A percentile compares a stretch with the other conserved stretches of the same genome.
phyloP scores from a whole-genome alignment of 257 asterid genomes.

The Solanum bulbocastanum region DNA sequence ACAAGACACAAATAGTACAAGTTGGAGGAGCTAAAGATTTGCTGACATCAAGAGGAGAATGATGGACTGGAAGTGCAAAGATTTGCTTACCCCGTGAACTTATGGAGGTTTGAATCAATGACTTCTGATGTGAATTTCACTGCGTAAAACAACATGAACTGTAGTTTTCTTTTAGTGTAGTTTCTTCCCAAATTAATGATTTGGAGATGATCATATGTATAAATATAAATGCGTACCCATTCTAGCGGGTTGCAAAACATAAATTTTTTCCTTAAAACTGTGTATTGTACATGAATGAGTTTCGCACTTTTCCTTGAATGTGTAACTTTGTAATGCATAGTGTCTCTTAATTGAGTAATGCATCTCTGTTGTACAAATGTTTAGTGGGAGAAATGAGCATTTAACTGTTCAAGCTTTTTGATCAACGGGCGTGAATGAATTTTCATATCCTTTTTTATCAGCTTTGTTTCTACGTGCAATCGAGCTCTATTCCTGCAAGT shows the following conservation, averaged over 20 bases:
- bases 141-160: neutral
- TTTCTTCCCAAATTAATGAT: neutral
- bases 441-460: neutral
- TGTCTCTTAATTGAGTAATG: neutral
- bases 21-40: neutral
- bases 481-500: neutral
- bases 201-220: neutral
- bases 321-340: neutral
- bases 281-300: neutral
- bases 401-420: neutral
- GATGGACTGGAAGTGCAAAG: neutral
- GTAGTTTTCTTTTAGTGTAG: neutral
- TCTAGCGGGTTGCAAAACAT: neutral
- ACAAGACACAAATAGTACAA: neutral
- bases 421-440: neutral
- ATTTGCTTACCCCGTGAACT: neutral
- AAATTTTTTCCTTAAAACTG: neutral
- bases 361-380: neutral
- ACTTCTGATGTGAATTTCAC: neutral
- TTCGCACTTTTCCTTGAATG: neutral
- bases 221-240: neutral
- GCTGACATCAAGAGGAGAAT: neutral
- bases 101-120: neutral
- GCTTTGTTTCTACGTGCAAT: neutral
- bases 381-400: neutral